Base-by-base conservation (phyloP, 2,329 filamentous ascomycete genomes). In the Calycina marina region DNA sequence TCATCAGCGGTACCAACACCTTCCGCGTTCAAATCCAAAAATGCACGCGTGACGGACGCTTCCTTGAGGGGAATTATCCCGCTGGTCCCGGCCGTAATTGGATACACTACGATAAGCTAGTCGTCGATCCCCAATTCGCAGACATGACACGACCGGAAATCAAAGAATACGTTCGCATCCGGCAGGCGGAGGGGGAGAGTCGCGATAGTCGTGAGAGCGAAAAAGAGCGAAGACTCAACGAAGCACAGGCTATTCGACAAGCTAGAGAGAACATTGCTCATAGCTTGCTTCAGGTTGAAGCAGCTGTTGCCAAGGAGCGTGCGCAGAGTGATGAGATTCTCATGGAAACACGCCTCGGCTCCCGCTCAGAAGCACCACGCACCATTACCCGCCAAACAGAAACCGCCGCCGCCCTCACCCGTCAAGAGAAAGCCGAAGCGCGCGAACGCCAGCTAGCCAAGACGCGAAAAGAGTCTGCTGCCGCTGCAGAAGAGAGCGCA, bases 141-240 rank as follows among this genome's bases (percentile, higher is more conserved):
- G 43, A 53, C 1, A 52, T 76, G 1, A 61, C 52, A 4, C 56
- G 71, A 6, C 56, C 60, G 2, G 70, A 77, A 40, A 58, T 77
- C 30, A 76, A 76, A 48, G 71, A 77, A 44, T 77, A 75, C 40
- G 68, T 67, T 31, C 68, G 71, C 12, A 61, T 77, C 24, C 66
- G 72, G 4, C 69, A 75, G 45, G 60, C 55, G 28, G 69, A 76
- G 41, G 52, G 73, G 1, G 69, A 74, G 28, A n/a, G n/a, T n/a
- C n/a, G n/a, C n/a, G n/a, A n/a, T n/a, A n/a, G n/a, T n/a, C n/a
- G n/a, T n/a, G n/a, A 76, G 49, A 49, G 46, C 0, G 48, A 58
- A 0, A 60, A 61, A 1, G 59, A 72, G 2, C 59, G 61, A 12
- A 45, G 52, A 4, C 50, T 52, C 1, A 74, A 76, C 41, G 67